Conservation (phyloP, 345 rosid genomes). For the Mangifera indica region DNA sequence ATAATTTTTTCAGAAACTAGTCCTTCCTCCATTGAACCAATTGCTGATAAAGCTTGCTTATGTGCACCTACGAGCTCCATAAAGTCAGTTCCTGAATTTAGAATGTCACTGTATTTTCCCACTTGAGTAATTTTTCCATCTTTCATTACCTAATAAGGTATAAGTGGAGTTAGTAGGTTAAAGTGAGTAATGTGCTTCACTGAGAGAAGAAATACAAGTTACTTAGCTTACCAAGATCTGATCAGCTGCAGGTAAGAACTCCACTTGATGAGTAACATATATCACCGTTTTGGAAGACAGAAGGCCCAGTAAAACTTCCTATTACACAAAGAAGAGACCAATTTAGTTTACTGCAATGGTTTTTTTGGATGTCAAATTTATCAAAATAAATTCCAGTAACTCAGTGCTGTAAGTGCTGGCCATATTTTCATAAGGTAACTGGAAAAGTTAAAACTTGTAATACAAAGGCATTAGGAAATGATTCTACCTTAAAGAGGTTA, state of each 20-base stretch:
- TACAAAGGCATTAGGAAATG: background rate
- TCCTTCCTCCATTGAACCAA: conserved; percentile 39
- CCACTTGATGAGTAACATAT: conserved; percentile 67
- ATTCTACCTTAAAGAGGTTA: no score
- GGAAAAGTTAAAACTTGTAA: background rate
- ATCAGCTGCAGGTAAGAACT: conserved; percentile 66
- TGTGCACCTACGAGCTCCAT: conserved; percentile 81
- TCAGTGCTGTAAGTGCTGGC: background rate
- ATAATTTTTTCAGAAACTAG: conserved; percentile 22
- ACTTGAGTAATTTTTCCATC: conserved; percentile 2
- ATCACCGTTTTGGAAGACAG: conserved; percentile 51
- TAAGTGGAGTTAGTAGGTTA: background rate
- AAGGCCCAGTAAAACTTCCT: conserved; percentile 60
- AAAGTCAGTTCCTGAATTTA: background rate
- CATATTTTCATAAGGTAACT: background rate
- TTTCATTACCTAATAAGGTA: conserved; percentile 13
- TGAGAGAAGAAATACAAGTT: background rate
- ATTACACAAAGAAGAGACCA: conserved; percentile 1
- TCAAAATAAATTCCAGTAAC: no score
- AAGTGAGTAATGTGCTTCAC: background rate
- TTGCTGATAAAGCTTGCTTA: conserved; percentile 48
- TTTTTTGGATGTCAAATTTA: no score
- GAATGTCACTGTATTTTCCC: background rate
- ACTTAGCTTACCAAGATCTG: conserved; percentile 48
- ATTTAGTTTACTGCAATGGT: background rate